Evolutionary conservation across 345 rosid genomes (phyloP).

Genomic region (Bruguiera parviflora): DNA sequence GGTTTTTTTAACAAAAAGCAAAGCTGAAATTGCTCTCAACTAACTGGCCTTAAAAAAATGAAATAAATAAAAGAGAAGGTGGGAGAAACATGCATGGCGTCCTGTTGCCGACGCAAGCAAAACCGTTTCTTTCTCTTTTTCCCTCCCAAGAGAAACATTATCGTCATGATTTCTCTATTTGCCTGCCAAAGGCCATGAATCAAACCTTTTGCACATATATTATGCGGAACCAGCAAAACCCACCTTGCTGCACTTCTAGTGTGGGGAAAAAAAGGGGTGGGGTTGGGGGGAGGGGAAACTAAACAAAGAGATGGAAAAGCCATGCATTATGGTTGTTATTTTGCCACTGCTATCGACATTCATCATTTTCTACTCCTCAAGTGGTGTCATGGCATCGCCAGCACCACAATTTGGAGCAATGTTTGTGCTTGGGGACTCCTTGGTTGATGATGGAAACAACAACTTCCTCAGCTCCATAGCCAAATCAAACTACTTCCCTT

Average conservation of each 20-base stretch:
- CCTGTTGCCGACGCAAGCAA: neutral
- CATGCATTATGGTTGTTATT: neutral
- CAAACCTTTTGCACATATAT: neutral
- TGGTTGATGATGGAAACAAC: conserved; percentile 13
- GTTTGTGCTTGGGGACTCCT: conserved; percentile 19
- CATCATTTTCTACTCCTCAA: neutral
- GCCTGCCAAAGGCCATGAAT: neutral
- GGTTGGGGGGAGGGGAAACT: neutral
- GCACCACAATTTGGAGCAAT: conserved; percentile 1
- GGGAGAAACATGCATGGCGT: neutral
- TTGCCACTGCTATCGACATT: neutral
- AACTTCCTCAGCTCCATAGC: conserved; percentile 9
- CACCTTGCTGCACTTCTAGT: neutral
- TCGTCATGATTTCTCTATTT: neutral
- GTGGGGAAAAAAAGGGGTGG: neutral
- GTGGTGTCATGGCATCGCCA: neutral
- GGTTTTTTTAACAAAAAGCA: too few relatives aligned
- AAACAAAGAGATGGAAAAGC: neutral
- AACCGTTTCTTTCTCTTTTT: neutral
- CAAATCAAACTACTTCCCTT: conserved; percentile 6
- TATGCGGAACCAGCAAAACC: too few relatives aligned
- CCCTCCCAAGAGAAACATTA: neutral
- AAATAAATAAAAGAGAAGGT: neutral
- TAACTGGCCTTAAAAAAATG: neutral
- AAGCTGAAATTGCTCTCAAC: too few relatives aligned